Percentiles rank a stretch among this genome's conserved stretches.
Evolutionary conservation across 176 grass and related monocot species (phyloP).

Genomic region (Chloris gayana): DNA sequence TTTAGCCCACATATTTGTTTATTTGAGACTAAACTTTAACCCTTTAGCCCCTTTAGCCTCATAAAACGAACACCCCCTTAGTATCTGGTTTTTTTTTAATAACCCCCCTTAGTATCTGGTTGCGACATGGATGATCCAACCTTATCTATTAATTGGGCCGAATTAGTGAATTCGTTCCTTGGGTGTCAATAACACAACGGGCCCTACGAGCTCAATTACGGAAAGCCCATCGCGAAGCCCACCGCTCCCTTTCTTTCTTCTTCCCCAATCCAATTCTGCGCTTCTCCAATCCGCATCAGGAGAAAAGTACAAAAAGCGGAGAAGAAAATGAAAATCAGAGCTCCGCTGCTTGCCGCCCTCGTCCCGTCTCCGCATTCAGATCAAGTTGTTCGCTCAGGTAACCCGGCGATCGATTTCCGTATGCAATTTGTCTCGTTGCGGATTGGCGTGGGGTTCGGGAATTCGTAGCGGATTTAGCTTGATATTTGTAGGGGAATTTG

Average conservation of each 20-base stretch:
- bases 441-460: background rate
- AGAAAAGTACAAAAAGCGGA: background rate
- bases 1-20: too few relatives aligned
- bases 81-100: too few relatives aligned
- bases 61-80: too few relatives aligned
- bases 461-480: background rate
- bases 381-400: conserved; percentile 17
- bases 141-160: too few relatives aligned
- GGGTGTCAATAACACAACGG: background rate
- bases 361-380: background rate
- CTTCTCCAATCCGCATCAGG: background rate
- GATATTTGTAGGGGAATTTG: background rate
- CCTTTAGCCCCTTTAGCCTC: too few relatives aligned
- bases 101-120: too few relatives aligned
- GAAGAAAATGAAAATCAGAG: background rate
- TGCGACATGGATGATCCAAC: too few relatives aligned
- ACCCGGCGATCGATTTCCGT: too few relatives aligned
- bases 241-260: conserved; percentile 34
- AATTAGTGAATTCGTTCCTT: too few relatives aligned
- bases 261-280: conserved; percentile 24
- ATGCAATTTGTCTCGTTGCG: background rate
- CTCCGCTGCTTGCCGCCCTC: background rate
- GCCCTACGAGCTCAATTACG: background rate
- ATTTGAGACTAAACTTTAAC: too few relatives aligned
- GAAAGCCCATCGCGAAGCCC: background rate